These are phyloP conservation scores for Alternaria gansuensis DNA, from an alignment of 2,329 filamentous ascomycete genomes.

Conservation along the genomic window DNA sequence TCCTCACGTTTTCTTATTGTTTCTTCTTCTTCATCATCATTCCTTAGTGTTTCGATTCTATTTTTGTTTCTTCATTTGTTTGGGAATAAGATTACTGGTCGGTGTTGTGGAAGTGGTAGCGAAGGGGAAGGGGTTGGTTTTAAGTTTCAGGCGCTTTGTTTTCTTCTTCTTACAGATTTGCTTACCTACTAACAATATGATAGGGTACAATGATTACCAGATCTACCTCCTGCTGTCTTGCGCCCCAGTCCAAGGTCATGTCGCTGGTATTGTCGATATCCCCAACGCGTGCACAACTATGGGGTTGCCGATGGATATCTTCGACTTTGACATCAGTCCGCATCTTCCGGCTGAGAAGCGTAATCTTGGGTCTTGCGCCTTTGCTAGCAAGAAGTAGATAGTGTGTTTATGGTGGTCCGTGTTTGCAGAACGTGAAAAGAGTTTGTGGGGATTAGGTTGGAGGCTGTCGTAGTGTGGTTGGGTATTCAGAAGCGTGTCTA, in stretches of 20 bases:
- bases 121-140: background rate
- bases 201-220: constrained; percentile 73
- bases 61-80: constrained; percentile 1
- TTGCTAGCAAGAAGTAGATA: constrained; percentile 54
- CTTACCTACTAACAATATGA: background rate
- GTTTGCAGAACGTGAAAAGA: background rate
- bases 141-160: background rate
- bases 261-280: constrained; percentile 87
- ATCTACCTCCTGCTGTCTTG: constrained; percentile 86
- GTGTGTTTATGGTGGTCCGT: background rate
- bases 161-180: background rate
- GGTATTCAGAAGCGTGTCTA: background rate
- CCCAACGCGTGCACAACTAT: constrained; percentile 91
- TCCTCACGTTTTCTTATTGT: background rate
- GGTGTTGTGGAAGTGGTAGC: background rate
- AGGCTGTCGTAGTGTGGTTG: background rate
- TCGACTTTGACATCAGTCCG: constrained; percentile 89
- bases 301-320: constrained; percentile 90
- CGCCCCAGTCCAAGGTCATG: constrained; percentile 85
- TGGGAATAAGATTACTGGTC: background rate
- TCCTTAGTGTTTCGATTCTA: background rate
- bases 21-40: background rate
- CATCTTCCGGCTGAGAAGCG: constrained; percentile 66
- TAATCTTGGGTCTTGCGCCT: constrained; percentile 77
- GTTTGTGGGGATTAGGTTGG: background rate